These are phyloP conservation scores for Roridomyces roridus DNA, from an alignment of 768 basidiomycete genomes.

Conservation along the genomic window DNA sequence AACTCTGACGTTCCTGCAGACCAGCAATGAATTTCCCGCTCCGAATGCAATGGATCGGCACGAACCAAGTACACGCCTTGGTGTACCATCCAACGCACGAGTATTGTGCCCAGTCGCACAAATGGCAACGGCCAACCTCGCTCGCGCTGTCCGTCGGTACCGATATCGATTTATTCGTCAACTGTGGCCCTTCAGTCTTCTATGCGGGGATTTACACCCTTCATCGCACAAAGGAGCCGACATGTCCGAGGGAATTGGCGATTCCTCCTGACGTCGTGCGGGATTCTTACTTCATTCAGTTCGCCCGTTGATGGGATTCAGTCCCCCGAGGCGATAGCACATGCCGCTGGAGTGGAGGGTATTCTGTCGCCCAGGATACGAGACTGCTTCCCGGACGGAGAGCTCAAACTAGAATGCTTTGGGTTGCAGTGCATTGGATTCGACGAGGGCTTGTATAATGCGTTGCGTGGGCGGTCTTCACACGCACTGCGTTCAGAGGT, in stretches of 20 bases:
- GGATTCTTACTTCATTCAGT: neutral
- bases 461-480: no score
- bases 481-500: no score
- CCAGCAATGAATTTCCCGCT: neutral
- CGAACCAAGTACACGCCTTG: neutral
- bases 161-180: conserved; percentile 2
- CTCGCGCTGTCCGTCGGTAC: no score
- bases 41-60: neutral
- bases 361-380: neutral
- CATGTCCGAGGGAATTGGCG: neutral
- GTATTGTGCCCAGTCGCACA: neutral
- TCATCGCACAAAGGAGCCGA: neutral
- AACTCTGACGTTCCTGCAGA: neutral
- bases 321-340: neutral
- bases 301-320: neutral
- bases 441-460: neutral
- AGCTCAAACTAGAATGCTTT: conserved; percentile 7
- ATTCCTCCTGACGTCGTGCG: conserved; percentile 1
- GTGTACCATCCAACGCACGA: neutral
- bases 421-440: conserved; percentile 6
- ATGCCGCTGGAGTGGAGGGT: neutral
- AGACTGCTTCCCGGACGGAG: neutral
- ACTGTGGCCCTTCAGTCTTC: neutral
- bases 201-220: neutral
- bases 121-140: neutral